Percentiles rank a stretch among this genome's conserved stretches.
Conservation (phyloP, 257 asterid genomes). For the Lavandula angustifolia region DNA sequence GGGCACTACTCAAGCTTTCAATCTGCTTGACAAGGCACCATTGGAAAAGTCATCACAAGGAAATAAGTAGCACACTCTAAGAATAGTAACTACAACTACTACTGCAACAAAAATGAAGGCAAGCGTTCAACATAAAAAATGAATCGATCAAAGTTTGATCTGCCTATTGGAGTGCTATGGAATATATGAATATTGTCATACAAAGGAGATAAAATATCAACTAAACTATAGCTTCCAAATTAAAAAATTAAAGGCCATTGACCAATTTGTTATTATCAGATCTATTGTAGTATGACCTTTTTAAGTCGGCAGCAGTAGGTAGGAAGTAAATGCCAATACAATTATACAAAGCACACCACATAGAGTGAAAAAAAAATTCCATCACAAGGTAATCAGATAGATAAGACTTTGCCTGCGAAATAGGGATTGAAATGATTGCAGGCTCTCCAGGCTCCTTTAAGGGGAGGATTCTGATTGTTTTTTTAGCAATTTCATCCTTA, state of each 20-base stretch:
- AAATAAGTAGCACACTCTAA: no score
- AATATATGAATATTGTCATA: neutral
- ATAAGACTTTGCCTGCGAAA: conserved; percentile 72
- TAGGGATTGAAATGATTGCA: conserved; percentile 73
- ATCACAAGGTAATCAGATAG: conserved; percentile 6
- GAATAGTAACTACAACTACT: neutral
- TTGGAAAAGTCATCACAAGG: conserved; percentile 17
- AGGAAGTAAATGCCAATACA: conserved; percentile 14
- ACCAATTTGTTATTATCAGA: conserved; percentile 2
- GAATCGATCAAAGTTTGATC: neutral
- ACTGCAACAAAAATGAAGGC: conserved; percentile 1
- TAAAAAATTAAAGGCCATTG: conserved; percentile 2
- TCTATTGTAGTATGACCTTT: neutral
- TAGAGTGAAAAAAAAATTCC: conserved; percentile 10
- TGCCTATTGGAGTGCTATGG: conserved; percentile 7
- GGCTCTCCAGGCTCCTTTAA: conserved; percentile 87
- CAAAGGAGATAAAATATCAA: conserved; percentile 3
- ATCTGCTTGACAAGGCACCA: conserved; percentile 50
- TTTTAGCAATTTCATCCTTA: conserved; percentile 73
- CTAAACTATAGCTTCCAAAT: conserved; percentile 5
- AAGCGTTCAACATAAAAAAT: neutral
- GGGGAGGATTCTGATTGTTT: conserved; percentile 56
- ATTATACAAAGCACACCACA: no score
- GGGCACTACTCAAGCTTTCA: conserved; percentile 71
- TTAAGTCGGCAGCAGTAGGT: neutral